Percentiles rank a stretch among this genome's conserved stretches.
Evolutionary conservation across 495 filamentous ascomycete genomes (phyloP).

Genomic region (Talaromyces proteolyticus): DNA sequence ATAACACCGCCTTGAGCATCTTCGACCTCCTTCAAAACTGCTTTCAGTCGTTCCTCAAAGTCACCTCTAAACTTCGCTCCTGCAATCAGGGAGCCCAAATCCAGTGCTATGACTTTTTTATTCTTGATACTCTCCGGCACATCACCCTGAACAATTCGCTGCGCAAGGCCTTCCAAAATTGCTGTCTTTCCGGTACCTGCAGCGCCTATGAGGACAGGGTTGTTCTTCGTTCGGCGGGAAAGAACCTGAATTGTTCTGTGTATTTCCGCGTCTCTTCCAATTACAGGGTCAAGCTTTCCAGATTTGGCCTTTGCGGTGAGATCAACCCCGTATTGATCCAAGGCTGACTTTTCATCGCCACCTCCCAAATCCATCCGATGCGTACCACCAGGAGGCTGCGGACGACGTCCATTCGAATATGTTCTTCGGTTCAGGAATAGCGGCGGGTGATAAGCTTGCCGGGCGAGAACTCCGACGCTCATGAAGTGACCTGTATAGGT

Average conservation of each 20-base stretch:
- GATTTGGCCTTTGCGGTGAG: conserved; percentile 79
- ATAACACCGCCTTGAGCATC: conserved; percentile 86
- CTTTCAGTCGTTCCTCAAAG: conserved; percentile 91
- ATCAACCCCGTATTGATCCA: conserved; percentile 89
- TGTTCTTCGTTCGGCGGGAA: conserved; percentile 92
- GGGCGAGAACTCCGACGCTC: background rate
- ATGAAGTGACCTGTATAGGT: background rate
- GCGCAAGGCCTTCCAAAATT: conserved; percentile 85
- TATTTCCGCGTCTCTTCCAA: conserved; percentile 86
- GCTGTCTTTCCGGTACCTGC: conserved; percentile 97
- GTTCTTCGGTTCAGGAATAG: conserved; percentile 26
- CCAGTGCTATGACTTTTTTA: conserved; percentile 80
- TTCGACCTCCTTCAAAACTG: conserved; percentile 84
- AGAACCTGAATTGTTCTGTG: conserved; percentile 92
- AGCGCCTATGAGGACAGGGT: conserved; percentile 87
- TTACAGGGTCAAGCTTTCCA: conserved; percentile 93
- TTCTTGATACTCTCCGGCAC: conserved; percentile 96
- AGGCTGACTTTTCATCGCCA: conserved; percentile 71
- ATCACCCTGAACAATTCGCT: conserved; percentile 85
- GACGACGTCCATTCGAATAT: conserved; percentile 71
- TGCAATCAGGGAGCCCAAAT: conserved; percentile 87
- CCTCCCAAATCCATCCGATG: conserved; percentile 87
- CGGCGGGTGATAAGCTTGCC: background rate
- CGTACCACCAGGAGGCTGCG: conserved; percentile 84
- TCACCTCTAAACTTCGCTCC: conserved; percentile 94